Evolutionary conservation across 2,329 filamentous ascomycete genomes (phyloP).

Genomic region (Harringtonia aguacate): DNA sequence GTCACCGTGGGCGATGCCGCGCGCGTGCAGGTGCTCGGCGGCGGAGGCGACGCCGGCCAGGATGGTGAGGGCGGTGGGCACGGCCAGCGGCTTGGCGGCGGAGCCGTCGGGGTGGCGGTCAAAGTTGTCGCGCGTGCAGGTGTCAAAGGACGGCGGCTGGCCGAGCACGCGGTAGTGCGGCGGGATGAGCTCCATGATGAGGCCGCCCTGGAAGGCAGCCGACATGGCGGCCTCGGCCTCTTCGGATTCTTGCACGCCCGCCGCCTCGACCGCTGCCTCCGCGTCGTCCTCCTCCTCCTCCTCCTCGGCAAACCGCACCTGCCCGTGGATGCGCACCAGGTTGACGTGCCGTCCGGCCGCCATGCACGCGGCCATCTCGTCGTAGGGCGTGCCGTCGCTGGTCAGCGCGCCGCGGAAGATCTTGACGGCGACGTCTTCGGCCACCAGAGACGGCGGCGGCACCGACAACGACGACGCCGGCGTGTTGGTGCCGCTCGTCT

Average conservation of each 20-base stretch:
- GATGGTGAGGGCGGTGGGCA: slow-evolving; percentile 22
- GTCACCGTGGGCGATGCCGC: slow-evolving; percentile 34
- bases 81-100: slow-evolving; percentile 17
- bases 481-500: neutral
- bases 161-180: slow-evolving; percentile 30
- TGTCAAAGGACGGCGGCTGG: slow-evolving; percentile 30
- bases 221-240: neutral
- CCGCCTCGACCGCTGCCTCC: slow-evolving; percentile 16
- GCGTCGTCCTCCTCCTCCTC: neutral
- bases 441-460: slow-evolving; percentile 3
- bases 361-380: slow-evolving; percentile 37
- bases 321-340: slow-evolving; percentile 33
- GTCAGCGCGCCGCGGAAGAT: slow-evolving; percentile 36
- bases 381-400: slow-evolving; percentile 34
- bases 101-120: slow-evolving; percentile 16
- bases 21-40: slow-evolving; percentile 29
- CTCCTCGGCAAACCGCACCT: slow-evolving; percentile 18
- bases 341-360: slow-evolving; percentile 33
- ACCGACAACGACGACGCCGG: slow-evolving; percentile 8
- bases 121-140: slow-evolving; percentile 34
- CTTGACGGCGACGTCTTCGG: slow-evolving; percentile 30
- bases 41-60: slow-evolving; percentile 30
- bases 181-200: slow-evolving; percentile 37
- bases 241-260: too few relatives aligned
- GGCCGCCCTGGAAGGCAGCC: slow-evolving; percentile 20